phyloP scores from a whole-genome alignment of 495 filamentous ascomycete genomes.

The Hypoxylon fuscum region DNA sequence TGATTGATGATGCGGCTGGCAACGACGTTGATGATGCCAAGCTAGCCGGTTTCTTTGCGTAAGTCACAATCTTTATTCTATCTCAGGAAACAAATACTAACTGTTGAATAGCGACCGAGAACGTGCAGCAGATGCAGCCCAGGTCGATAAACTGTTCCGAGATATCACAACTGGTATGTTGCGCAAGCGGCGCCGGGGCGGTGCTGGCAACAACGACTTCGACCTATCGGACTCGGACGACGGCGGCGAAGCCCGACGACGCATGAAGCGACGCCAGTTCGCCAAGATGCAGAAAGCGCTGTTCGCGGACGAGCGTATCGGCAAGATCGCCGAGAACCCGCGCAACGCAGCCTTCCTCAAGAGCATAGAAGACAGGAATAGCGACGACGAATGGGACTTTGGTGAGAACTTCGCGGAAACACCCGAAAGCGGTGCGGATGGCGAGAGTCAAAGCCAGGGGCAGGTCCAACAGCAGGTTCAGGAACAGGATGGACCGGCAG shows the following conservation, averaged over 20 bases:
- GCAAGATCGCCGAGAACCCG: conserved; percentile 88
- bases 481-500: conserved; percentile 6
- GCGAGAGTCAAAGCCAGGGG: conserved; percentile 42
- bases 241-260: conserved; percentile 75
- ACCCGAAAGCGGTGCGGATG: conserved; percentile 51
- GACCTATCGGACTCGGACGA: conserved; percentile 91
- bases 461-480: too few species aligned
- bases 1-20: conserved; percentile 83
- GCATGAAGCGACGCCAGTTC: conserved; percentile 86
- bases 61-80: conserved; percentile 52
- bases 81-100: conserved; percentile 10
- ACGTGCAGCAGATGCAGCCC: conserved; percentile 77
- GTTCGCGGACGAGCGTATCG: conserved; percentile 88
- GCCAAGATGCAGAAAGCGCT: conserved; percentile 91
- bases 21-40: conserved; percentile 79
- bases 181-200: conserved; percentile 70
- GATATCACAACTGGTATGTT: conserved; percentile 89
- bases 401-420: conserved; percentile 65
- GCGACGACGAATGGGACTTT: conserved; percentile 83
- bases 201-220: conserved; percentile 72
- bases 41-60: conserved; percentile 89
- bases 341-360: conserved; percentile 89
- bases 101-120: conserved; percentile 66
- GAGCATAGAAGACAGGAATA: conserved; percentile 84
- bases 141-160: conserved; percentile 86